Base-by-base conservation (phyloP, 139 green algal species). In the Eudorina sp. region DNA sequence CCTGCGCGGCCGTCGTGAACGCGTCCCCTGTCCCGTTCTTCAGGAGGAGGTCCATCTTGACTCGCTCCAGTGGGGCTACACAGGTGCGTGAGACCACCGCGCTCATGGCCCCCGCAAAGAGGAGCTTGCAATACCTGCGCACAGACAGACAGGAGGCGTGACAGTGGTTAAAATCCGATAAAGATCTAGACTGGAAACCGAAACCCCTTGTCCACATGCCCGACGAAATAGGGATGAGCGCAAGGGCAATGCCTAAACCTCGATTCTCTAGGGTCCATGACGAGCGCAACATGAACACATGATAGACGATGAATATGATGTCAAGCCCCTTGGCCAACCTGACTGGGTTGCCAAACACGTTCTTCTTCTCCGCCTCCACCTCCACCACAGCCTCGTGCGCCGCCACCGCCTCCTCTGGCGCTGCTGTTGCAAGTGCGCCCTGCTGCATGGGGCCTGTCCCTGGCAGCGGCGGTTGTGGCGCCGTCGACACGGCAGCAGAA, bases 1-100 rank as follows among this genome's bases (percentile, higher is more conserved):
- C 78, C 78, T 85, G 78, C 38, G 55, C 55, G 7, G 78, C 78
- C 1, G 55, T 85, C 36, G 78, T 58, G 38, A 43, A 23, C 40
- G 78, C 78, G 36, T 69, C 78, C 53, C 64, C 60, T 6, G 72
- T 74, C 25, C 31, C 45, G 43, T 88, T 87, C 43, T 92, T 93
- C 11, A 96, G 82, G 36, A 96, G 82, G 62, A 95, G 89, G 87
- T 97, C 95, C 79, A 97, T 93, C 88, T 96, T 96, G 55, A 97
- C 78, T 13, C 95, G 81, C 80, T 97, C 95, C 53, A 97, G 83
- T 0, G 96, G 96, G 4, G 96, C 96, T 18, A 97, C 91, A 19
- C 84, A 85, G 1, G 95, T 97, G 41, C 95, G 89, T n/a, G 69
- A 77, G 4, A 51, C 36, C 69, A 77, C 36, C 2, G 36, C 69